These are phyloP conservation scores for Amanita rubescens DNA, from an alignment of 768 basidiomycete genomes.

Conservation along the genomic window DNA sequence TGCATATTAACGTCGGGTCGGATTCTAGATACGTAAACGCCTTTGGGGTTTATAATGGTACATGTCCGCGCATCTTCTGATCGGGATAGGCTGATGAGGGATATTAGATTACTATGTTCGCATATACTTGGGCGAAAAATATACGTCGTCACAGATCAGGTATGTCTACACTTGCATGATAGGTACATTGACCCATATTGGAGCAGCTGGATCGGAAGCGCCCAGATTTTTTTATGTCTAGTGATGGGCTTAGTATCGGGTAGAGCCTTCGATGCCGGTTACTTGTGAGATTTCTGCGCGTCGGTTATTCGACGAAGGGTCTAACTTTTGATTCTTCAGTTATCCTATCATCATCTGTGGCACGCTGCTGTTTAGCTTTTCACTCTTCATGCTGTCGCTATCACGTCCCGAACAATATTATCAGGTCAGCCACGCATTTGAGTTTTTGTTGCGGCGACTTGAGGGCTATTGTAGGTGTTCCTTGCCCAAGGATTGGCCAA, in stretches of 20 bases:
- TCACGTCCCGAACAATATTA: conserved; percentile 31
- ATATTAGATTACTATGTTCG: conserved; percentile 33
- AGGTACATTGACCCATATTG: not conserved
- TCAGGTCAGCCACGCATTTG: conserved; percentile 20
- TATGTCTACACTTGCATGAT: conserved; percentile 10
- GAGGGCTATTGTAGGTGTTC: conserved; percentile 28
- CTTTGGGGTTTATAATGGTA: conserved; percentile 29
- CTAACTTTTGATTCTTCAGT: conserved; percentile 16
- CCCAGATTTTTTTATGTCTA: conserved; percentile 41
- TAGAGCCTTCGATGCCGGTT: conserved; percentile 43
- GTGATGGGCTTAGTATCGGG: conserved; percentile 39
- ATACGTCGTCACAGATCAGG: conserved; percentile 30
- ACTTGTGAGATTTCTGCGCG: conserved; percentile 29
- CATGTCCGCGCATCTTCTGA: not conserved
- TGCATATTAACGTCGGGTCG: not conserved
- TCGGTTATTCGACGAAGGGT: not conserved
- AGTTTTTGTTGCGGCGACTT: conserved; percentile 2
- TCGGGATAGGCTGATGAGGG: not conserved
- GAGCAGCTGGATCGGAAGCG: conserved; percentile 37
- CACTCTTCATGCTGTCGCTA: conserved; percentile 41
- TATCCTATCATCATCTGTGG: conserved; percentile 40
- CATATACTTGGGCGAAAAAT: conserved; percentile 21
- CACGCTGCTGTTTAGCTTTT: conserved; percentile 33
- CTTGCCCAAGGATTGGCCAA: conserved; percentile 39
- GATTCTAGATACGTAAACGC: conserved; percentile 27